Base-by-base conservation (phyloP, 2,329 filamentous ascomycete genomes). In the Aspergillus tamarii region DNA sequence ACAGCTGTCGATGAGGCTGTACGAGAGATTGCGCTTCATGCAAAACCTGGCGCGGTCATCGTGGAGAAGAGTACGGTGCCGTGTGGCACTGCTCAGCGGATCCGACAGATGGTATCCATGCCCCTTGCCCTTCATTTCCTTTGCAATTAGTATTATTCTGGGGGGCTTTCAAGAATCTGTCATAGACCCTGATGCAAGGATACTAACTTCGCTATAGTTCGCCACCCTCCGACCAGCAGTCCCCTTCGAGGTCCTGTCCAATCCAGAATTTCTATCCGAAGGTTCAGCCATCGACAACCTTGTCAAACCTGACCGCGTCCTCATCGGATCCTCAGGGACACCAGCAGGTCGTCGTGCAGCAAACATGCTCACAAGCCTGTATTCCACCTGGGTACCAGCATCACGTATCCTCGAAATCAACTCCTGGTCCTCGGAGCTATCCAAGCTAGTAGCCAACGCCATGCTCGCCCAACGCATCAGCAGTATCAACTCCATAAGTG, bases 31-130 rank as follows among this genome's bases (percentile, higher is more conserved):
- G 91, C 90, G 11, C 81, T 86, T 67, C 82, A 89, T 65, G 89
- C 91, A 3, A 87, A 84, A 34, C 81, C 84, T 21, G 89, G 88
- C 55, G 87, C 89, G 60, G 91, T 94, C 61, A 87, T 94, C 57
- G 91, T 94, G 23, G 91, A 94, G 80, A 94, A 94, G 81, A 91
- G 88, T 61, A 94, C 91, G 0, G 91, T 94, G 30, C 91, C 91
- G 3, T 92, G 89, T 74, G 83, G 89, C 65, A 93, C 91, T 6
- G 89, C 90, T 2, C 85, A 91, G 69, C 85, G 88, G 36, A 87
- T 93, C 45, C 84, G 86, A 69, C 85, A 89, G 68, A 91, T 88
- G 67, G 88, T 92, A 78, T 77, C 83, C 54, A 32, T 48, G 53
- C 21, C 23, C 48, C 46, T 50, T 50, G 23, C 14, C 52, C 32